These are phyloP conservation scores for Lentinula novae-zelandiae DNA, from an alignment of 1,284 basidiomycete genomes.

Conservation along the genomic window DNA sequence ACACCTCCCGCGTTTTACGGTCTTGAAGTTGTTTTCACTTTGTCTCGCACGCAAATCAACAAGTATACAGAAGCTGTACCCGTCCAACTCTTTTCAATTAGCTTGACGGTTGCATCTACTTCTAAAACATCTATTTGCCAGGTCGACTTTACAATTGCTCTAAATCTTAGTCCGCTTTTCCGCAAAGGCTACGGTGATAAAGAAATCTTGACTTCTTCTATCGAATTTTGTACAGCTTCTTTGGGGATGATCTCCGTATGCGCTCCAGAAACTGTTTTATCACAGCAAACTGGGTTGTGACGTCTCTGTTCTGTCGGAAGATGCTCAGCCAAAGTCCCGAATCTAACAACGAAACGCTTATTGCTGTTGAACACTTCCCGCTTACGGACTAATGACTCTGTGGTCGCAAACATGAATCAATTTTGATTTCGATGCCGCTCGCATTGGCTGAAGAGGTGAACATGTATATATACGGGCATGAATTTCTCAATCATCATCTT, in stretches of 20 bases:
- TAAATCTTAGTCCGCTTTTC: background rate
- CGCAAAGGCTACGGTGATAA: background rate
- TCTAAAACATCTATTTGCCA: constrained; percentile 2
- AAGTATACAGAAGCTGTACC: background rate
- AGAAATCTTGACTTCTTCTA: background rate
- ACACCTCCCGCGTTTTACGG: background rate
- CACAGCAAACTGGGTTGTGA: constrained; percentile 1
- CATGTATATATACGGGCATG: background rate
- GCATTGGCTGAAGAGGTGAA: background rate
- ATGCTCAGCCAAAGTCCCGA: constrained; percentile 7
- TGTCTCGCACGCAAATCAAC: background rate
- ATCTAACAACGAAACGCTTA: background rate
- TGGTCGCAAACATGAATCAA: background rate
- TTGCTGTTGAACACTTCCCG: constrained; percentile 9
- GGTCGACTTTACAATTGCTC: background rate
- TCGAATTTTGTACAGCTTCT: background rate
- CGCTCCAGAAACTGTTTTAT: background rate
- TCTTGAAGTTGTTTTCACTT: background rate
- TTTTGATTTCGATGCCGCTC: background rate
- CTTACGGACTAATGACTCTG: constrained; percentile 4
- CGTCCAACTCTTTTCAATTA: background rate
- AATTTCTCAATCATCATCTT: background rate
- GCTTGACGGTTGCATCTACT: background rate
- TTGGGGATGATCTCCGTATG: background rate
- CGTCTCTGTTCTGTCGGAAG: background rate